A percentile compares a stretch with the other conserved stretches of the same genome.
phyloP scores from a whole-genome alignment of 768 basidiomycete species.

The Termitomyces titanicus region DNA sequence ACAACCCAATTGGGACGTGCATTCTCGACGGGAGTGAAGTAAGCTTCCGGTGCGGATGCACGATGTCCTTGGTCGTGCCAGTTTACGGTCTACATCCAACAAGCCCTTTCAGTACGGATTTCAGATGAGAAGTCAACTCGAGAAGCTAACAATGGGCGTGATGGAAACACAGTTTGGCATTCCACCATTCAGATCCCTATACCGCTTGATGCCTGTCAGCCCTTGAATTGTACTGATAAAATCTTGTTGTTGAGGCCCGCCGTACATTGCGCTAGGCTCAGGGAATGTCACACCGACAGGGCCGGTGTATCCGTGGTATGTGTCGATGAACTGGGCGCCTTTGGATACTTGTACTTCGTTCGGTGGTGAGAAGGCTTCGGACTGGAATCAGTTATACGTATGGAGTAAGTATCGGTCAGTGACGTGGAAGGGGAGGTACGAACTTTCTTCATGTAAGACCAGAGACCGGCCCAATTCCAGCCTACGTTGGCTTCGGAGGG shows the following conservation, averaged over 20 bases:
- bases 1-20: conserved; percentile 46
- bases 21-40: conserved; percentile 49
- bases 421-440: background rate
- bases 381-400: too few species aligned
- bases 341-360: conserved; percentile 40
- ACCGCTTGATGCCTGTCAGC: conserved; percentile 45
- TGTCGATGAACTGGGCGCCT: conserved; percentile 41
- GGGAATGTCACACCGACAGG: conserved; percentile 54
- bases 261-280: conserved; percentile 44
- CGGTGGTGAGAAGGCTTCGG: conserved; percentile 45
- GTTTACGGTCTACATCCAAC: conserved; percentile 33
- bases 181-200: conserved; percentile 51
- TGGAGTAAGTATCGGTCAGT: background rate
- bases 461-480: conserved; percentile 45
- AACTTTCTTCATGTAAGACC: conserved; percentile 46
- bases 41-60: conserved; percentile 51
- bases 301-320: conserved; percentile 49
- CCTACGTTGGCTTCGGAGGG: conserved; percentile 37
- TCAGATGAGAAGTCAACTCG: background rate
- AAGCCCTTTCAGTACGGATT: background rate
- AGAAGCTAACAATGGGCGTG: conserved; percentile 41
- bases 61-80: conserved; percentile 48
- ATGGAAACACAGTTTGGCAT: conserved; percentile 53
- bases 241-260: conserved; percentile 48
- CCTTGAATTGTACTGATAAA: conserved; percentile 45